Evolutionary conservation across 2,329 filamentous ascomycete genomes (phyloP).

Genomic region (Pseudogymnoascus sp.): DNA sequence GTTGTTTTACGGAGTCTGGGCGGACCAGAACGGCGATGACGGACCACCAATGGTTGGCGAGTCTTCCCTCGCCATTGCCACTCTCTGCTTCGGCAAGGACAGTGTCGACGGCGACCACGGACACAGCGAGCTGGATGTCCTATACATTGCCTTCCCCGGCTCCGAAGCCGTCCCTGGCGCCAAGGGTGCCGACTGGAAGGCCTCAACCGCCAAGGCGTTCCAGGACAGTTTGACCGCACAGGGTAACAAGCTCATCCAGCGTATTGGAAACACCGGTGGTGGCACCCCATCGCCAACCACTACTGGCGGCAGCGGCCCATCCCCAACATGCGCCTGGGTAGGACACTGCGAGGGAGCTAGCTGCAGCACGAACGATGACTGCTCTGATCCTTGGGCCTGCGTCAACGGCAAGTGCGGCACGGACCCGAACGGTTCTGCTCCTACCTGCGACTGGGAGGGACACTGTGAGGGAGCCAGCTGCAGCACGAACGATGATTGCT

Average conservation of each 20-base stretch:
- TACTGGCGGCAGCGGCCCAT: constrained; percentile 6
- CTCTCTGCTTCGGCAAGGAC: constrained; percentile 46
- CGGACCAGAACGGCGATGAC: constrained; percentile 52
- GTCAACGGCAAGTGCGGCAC: constrained; percentile 14
- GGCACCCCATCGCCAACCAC: constrained; percentile 7
- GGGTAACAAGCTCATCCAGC: constrained; percentile 45
- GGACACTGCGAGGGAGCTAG: constrained; percentile 18
- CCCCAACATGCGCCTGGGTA: constrained; percentile 15
- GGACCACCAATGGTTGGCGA: constrained; percentile 44
- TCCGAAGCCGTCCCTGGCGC: constrained; percentile 48
- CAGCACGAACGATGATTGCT: constrained; percentile 14
- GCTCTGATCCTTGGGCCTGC: constrained; percentile 16
- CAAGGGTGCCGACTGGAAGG: constrained; percentile 47
- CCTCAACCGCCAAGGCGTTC: constrained; percentile 42
- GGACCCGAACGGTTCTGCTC: background rate
- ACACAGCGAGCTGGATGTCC: constrained; percentile 49
- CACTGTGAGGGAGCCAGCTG: constrained; percentile 18
- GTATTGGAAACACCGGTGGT: constrained; percentile 24
- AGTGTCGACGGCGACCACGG: constrained; percentile 48
- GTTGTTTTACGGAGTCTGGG: constrained; percentile 53
- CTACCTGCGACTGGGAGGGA: constrained; percentile 16
- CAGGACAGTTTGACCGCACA: constrained; percentile 44
- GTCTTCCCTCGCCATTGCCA: constrained; percentile 49
- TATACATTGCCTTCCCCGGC: constrained; percentile 56
- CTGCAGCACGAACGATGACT: constrained; percentile 15